Base-by-base conservation (phyloP, 805 yeast genomes). In the Metschnikowia amazonensis region DNA sequence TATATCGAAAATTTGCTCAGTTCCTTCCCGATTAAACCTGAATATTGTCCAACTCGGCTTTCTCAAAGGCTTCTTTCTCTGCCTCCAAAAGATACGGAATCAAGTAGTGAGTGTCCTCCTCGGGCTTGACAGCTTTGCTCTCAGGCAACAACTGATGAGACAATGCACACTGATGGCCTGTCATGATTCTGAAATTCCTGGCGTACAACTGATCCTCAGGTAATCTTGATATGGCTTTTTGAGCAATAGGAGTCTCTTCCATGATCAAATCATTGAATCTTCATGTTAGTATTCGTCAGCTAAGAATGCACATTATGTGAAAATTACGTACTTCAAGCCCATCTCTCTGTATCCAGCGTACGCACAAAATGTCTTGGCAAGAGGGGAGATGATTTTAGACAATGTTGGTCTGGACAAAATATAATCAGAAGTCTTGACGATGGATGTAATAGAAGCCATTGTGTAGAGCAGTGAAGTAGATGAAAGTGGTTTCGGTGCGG, bases 271-370 rank as follows among this genome's bases (percentile, higher is more conserved):
- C 99, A 65, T 92, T 94, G 63, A 85, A 82, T 71, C 85, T 76
- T 33, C 9, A 16, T 32, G 62, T 63, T 56, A 55, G 60, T 57
- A 49, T 47, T 13, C 5, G 11, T 18, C 14, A 9, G n/a, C 28
- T 37, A 5, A n/a, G 9, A 29, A 20, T 11, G n/a, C 23, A 10
- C 13, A 10, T 14, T 17, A 21, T 16, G 14, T 21, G 21, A 30
- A 30, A 39, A 8, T 5, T 52, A 64, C 66, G 38, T 59, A 69
- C 75, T 73, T 88, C 60, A 94, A 79, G 45, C 99, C 99, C 74
- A 94, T 70, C 69, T 89, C 81, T 77, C 98, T 86, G 86, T 94
- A 94, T 49, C 98, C 98, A 46, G 96, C 77, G 55, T 78, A 76
- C 56, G 82, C 74, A 57, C 79, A 73, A 71, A 84, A 90, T 57